Evolutionary conservation across 371 early-diverging fungal genomes (phyloP).

Genomic region (Circinella minor): DNA sequence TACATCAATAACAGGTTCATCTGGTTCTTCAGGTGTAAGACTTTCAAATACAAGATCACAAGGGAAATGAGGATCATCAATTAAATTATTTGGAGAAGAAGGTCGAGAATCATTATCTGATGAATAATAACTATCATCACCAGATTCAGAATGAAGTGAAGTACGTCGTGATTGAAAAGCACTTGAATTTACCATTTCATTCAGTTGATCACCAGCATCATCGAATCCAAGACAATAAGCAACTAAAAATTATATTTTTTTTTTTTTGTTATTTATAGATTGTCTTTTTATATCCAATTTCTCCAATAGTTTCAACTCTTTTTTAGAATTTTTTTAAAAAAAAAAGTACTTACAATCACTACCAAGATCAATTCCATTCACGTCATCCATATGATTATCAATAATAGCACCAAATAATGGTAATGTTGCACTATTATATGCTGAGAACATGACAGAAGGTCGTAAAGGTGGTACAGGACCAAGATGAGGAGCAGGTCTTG

Average conservation of each 20-base stretch:
- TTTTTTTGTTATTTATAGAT: no score
- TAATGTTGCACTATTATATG: constrained; percentile 36
- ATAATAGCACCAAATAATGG: constrained; percentile 35
- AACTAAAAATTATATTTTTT: constrained; percentile 23
- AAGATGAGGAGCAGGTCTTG: constrained; percentile 49
- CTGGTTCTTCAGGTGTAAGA: constrained; percentile 31
- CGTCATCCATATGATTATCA: constrained; percentile 24
- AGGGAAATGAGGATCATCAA: constrained; percentile 19
- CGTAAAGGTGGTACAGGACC: constrained; percentile 53
- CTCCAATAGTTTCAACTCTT: no score
- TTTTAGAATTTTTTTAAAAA: no score
- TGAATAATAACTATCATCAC: constrained; percentile 19
- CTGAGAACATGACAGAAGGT: constrained; percentile 33
- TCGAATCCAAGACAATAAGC: constrained; percentile 54
- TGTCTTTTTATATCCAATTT: no score
- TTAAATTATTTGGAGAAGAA: constrained; percentile 21
- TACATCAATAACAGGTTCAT: constrained; percentile 6
- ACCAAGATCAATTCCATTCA: constrained; percentile 40
- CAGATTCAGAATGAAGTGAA: constrained; percentile 32
- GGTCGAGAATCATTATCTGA: constrained; percentile 21
- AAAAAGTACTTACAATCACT: constrained; percentile 38
- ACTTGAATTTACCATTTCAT: constrained; percentile 3
- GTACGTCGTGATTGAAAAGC: constrained; percentile 17
- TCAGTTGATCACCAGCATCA: constrained; percentile 2
- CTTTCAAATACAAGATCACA: constrained; percentile 36